Evolutionary conservation across 805 yeast species (phyloP), one percentile per base, ranked within the genome.

Genomic region (Peterozyma xylosa): DNA sequence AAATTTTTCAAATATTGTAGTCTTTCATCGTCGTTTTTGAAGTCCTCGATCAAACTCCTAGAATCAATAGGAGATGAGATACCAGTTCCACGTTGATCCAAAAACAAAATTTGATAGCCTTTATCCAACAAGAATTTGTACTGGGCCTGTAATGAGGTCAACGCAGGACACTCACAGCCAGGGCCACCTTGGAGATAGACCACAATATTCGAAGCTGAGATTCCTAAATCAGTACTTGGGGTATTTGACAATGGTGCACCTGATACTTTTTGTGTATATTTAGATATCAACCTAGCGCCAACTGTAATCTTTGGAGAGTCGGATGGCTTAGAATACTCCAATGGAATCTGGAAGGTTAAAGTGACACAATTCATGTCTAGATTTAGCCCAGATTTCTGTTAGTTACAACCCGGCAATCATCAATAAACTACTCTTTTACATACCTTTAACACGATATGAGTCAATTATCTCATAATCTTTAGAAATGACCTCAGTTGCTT

Each of bases 1-100:
- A 76, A 78, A 44, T 68, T 56, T 33, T 64, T 45, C 9, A 78
- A 45, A 48, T 63, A 74, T 6, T 62, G 53, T 27, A 76, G 53
- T 45, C 70, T 74, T 2, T 47, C 51, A 5, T 57, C 57, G 7
- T 56, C 45, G 3, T 51, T 45, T 0, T 51, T 54, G 13, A 45
- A 43, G 10, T 50, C 48, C 3, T 33, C 14, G 6, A 48, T 17
- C 9, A 62, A 27, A 0, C 62, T 53, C 2, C 49, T 53, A 2
- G 59, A 53, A 38, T 73, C 75, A 15, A 78, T 53, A 1, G 77
- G 70, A 3, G 71, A 60, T 39, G 78, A 71, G 21, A 71, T 55
- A 0, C 83, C 84, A 1, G 83, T 78, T n/a, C 83, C 84, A 52
- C 83, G 57, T 53, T 78, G 83, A 58, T 78, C 84, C 39, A 74